Evolutionary conservation across 305 asterid species (phyloP), one percentile per base, ranked within the genome.

Genomic region (Salvia sclarea): DNA sequence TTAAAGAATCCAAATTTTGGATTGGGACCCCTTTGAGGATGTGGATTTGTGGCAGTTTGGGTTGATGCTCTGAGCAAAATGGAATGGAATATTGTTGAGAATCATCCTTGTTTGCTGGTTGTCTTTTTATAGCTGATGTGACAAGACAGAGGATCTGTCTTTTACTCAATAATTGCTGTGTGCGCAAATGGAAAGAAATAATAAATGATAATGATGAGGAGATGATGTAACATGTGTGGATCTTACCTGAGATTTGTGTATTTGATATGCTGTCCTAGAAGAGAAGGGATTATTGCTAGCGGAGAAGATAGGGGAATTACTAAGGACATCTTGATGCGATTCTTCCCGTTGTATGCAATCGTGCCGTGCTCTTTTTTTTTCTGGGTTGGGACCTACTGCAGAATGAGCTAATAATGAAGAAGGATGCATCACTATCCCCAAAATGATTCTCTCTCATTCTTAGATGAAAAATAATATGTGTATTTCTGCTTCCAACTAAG

Each of bases 211-310:
- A 76, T 76, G 78, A 65, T 73, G 76, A 73, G 75, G 50, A 45
- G 81, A 61, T 83, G 82, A 81, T 81, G 84, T 83, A 78, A 78
- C 80, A 64, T 79, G 67, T 81, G 80, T 74, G 83, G 75, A 66
- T 62, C 66, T 33, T 76, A 41, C 61, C 54, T 14, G 66, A 74
- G 72, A 62, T 37, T 40, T 47, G 35, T 66, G 57, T 72, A 71
- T 70, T 70, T 68, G 74, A 55, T 7, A 40, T 75, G 69, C 61
- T 64, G 69, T 61, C 57, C 57, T 61, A 17, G 74, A 57, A 64
- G 58, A 69, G 72, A 50, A 48, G 38, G 73, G 49, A 69, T 58
- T 61, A 49, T 61, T 68, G 50, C 44, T 12, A 49, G 60, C 41
- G 3, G 6, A 10, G 61, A 18, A 67, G 10, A 64, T n/a, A 43